These are phyloP conservation scores for Corylus avellana DNA, from an alignment of 306 rosid species.

Conservation along the genomic window DNA sequence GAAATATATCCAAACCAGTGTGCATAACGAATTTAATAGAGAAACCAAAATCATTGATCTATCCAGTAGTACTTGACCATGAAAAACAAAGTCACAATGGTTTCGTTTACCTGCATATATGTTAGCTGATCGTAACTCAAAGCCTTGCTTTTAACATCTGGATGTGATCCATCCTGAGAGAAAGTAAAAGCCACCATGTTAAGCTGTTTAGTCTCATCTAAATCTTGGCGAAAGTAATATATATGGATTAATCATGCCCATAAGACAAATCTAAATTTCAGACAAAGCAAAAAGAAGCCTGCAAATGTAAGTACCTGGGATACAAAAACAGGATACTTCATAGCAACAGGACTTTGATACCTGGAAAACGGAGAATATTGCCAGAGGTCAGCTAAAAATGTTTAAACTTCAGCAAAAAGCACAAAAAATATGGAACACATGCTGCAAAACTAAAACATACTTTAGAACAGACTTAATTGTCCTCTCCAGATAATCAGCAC, in stretches of 20 bases:
- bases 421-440: slow-evolving; percentile 10
- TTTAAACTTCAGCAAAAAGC: slow-evolving; percentile 12
- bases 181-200: slow-evolving; percentile 19
- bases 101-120: slow-evolving; percentile 73
- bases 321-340: slow-evolving; percentile 82
- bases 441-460: slow-evolving; percentile 45
- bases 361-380: slow-evolving; percentile 47
- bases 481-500: slow-evolving; percentile 93
- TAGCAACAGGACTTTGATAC: slow-evolving; percentile 70
- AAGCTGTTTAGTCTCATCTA: slow-evolving; percentile 16
- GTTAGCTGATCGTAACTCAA: slow-evolving; percentile 75
- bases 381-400: slow-evolving; percentile 30
- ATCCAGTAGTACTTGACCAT: not conserved
- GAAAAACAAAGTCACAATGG: not conserved
- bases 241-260: slow-evolving; percentile 10
- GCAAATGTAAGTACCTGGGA: slow-evolving; percentile 73
- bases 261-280: slow-evolving; percentile 22
- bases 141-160: slow-evolving; percentile 72
- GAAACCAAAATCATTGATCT: not conserved
- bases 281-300: slow-evolving; percentile 23
- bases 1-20: not conserved
- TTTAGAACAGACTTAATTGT: slow-evolving; percentile 74
- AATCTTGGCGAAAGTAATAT: slow-evolving; percentile 29
- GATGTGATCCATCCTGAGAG: slow-evolving; percentile 77
- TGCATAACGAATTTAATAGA: not conserved